Evolutionary conservation across 495 filamentous ascomycete species (phyloP), one percentile per base, ranked within the genome.

Genomic region (Xylaria flabelliformis): DNA sequence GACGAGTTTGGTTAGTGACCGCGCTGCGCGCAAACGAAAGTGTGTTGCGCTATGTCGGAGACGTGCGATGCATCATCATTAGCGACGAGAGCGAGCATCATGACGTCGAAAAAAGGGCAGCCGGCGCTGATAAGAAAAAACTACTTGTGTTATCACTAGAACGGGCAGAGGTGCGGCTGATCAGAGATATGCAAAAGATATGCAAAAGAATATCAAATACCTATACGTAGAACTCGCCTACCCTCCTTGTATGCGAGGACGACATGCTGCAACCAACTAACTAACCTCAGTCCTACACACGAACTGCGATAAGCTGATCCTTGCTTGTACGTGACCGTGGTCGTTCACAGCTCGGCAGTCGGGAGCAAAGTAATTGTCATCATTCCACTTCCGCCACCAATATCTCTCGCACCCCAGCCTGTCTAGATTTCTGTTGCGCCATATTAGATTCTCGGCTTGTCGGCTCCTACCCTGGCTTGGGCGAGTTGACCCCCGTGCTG

Each of bases 161-260:
- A 56, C 19, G 42, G 46, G 64, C 34, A 41, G 64, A 42, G 65
- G 53, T 63, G 39, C 56, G 64, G 44, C 64, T 66, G 64, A 66
- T 66, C 44, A 32, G 21, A 29, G 42, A 65, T 41, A 48, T 53
- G 26, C 17, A 48, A 44, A 63, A n/a, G n/a, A n/a, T n/a, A n/a
- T n/a, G n/a, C n/a, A n/a, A n/a, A n/a, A 21, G 15, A 67, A 67
- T 41, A 67, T 55, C 65, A 67, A 67, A 67, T 67, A 67, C 64
- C n/a, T n/a, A n/a, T n/a, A n/a, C n/a, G n/a, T n/a, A n/a, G n/a
- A n/a, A n/a, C n/a, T n/a, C n/a, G n/a, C n/a, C 44, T 36, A 19
- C 39, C 34, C 24, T 66, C 39, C 64, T 66, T 51, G 10, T 48
- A n/a, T 26, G 24, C 39, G 26, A 50, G 48, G 19, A 50, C 1